Conservation (phyloP, 345 rosid species). For the Eucalyptus pauciflora region DNA sequence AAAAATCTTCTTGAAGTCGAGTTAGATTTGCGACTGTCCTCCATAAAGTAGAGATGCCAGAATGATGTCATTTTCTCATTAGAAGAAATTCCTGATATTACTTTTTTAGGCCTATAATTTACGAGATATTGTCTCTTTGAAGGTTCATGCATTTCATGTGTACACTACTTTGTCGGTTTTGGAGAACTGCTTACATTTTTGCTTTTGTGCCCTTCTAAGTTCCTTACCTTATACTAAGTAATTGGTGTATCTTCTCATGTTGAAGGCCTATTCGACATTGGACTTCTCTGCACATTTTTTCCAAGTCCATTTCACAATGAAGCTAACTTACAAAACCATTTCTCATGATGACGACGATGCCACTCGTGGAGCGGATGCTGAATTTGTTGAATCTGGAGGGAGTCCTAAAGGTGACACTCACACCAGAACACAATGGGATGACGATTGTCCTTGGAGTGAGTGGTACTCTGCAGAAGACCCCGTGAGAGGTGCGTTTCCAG, state of each 20-base stretch:
- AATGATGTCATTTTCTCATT: not conserved
- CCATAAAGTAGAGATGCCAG: not conserved
- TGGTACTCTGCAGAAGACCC: conserved; percentile 98
- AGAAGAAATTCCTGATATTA: not conserved
- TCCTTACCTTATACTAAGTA: not conserved
- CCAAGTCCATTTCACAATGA: conserved; percentile 73
- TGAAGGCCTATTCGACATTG: conserved; percentile 73
- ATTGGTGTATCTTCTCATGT: not conserved
- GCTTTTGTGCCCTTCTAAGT: not conserved
- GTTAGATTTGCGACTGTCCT: not conserved
- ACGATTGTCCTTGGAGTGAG: conserved; percentile 98
- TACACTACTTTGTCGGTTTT: not conserved
- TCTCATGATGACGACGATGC: conserved; percentile 47
- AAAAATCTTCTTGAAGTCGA: not conserved
- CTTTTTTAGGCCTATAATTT: not conserved
- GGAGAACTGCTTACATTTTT: not conserved
- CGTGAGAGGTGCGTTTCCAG: conserved; percentile 32
- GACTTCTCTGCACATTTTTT: conserved; percentile 60
- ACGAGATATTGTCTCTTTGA: not conserved
- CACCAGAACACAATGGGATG: conserved; percentile 75
- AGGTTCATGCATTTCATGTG: not conserved
- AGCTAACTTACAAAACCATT: conserved; percentile 75
- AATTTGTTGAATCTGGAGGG: conserved; percentile 32
- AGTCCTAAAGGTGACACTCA: conserved; percentile 29
- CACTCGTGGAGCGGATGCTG: conserved; percentile 35